A percentile compares a stretch with the other conserved stretches of the same genome.
Conservation (phyloP, 2,329 filamentous ascomycete species). For the Camillea tinctor region DNA sequence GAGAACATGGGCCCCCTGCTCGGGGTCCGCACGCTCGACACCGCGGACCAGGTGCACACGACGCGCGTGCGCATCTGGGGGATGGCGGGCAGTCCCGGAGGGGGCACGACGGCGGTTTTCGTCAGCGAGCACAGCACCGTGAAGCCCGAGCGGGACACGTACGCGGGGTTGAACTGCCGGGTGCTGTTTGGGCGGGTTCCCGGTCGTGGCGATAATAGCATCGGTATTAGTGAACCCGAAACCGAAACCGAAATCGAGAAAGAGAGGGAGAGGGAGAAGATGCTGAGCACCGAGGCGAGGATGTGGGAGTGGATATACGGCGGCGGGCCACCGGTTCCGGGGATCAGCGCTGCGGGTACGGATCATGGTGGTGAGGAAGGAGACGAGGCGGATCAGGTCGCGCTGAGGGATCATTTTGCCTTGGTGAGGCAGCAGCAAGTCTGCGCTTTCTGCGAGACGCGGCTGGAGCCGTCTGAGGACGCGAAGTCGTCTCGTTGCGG, state of each 20-base stretch:
- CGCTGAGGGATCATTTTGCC: slow-evolving; percentile 40
- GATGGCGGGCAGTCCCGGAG: slow-evolving; percentile 50
- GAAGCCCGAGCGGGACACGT: slow-evolving; percentile 43
- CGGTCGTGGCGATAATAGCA: slow-evolving; percentile 12
- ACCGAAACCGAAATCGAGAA: no score
- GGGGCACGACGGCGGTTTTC: slow-evolving; percentile 50
- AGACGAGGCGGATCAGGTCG: slow-evolving; percentile 7
- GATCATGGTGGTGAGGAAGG: slow-evolving; percentile 1
- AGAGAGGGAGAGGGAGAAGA: slow-evolving; percentile 10
- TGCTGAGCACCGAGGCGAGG: slow-evolving; percentile 52
- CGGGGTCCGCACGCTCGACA: slow-evolving; percentile 28
- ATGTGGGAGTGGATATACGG: slow-evolving; percentile 62
- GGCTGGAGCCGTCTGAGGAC: slow-evolving; percentile 28
- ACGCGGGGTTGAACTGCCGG: slow-evolving; percentile 36
- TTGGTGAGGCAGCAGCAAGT: slow-evolving; percentile 35
- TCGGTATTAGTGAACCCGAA: no score
- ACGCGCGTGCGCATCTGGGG: slow-evolving; percentile 55
- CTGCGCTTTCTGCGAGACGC: slow-evolving; percentile 48
- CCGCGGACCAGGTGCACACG: slow-evolving; percentile 44
- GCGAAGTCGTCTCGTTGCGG: slow-evolving; percentile 39
- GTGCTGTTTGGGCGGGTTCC: slow-evolving; percentile 36
- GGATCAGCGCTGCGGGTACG: slow-evolving; percentile 27
- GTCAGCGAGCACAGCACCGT: slow-evolving; percentile 49
- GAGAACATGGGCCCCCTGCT: slow-evolving; percentile 13
- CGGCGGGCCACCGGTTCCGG: slow-evolving; percentile 45